A percentile compares a stretch with the other conserved stretches of the same genome.
Evolutionary conservation across 257 asterid genomes (phyloP).

Genomic region (Anisodus tanguticus): DNA sequence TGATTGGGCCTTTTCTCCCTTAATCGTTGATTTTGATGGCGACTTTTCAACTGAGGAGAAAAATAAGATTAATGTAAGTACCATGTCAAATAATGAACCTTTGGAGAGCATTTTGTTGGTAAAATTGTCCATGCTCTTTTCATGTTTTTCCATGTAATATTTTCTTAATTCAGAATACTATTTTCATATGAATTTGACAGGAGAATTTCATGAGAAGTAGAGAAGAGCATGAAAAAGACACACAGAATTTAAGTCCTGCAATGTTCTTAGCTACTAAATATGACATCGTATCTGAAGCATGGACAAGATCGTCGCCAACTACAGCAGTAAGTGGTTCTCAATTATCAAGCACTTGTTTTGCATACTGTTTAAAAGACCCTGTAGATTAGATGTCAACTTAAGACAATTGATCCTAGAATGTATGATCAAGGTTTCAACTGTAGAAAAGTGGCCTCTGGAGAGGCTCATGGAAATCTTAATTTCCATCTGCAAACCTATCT

Average conservation of each 20-base stretch:
- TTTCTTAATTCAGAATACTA: conserved; percentile 33
- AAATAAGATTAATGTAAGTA: conserved; percentile 74
- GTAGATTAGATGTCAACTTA: neutral
- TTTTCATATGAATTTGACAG: conserved; percentile 44
- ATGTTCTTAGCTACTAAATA: conserved; percentile 86
- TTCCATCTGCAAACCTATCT: neutral
- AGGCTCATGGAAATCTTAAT: conserved; percentile 4
- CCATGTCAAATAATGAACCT: conserved; percentile 2
- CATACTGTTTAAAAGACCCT: neutral
- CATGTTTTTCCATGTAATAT: neutral
- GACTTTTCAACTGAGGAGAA: conserved; percentile 76
- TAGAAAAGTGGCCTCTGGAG: conserved; percentile 17
- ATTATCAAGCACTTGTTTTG: neutral
- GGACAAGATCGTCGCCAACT: conserved; percentile 81
- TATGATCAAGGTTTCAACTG: conserved; percentile 20
- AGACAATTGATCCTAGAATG: neutral
- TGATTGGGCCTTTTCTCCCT: conserved; percentile 89
- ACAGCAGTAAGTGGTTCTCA: conserved; percentile 60
- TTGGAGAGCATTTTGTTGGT: neutral
- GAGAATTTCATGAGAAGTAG: conserved; percentile 67
- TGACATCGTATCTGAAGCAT: conserved; percentile 85
- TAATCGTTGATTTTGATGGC: conserved; percentile 80
- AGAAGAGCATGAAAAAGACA: conserved; percentile 56
- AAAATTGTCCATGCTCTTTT: neutral
- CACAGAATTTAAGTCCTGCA: conserved; percentile 58